Base-by-base conservation (phyloP, 768 basidiomycete species). In the Obba rivulosa region DNA sequence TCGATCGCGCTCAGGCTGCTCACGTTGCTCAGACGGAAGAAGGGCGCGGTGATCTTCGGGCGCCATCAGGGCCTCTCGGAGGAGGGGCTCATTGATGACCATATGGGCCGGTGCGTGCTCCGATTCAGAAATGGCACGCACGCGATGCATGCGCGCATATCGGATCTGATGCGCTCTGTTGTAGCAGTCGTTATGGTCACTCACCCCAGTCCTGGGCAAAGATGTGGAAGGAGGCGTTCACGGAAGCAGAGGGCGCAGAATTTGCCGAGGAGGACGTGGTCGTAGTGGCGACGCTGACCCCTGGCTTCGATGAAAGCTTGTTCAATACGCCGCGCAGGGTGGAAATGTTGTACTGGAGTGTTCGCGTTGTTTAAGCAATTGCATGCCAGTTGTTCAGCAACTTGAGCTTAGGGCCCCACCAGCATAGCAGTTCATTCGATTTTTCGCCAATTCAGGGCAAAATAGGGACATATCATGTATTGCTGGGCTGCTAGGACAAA, bases 11-110 rank as follows among this genome's bases (percentile, higher is more conserved):
- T 62, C 14, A 59, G 67, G 7, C 51, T 70, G 9, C 56, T 50
- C 2, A 41, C 34, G 10, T 49, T 69, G 1, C 46, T 66, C 14
- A 58, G 61, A 20, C 45, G 57, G 14, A 21, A 37, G 7, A 46
- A 54, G 2, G 63, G 63, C 4, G 56, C 59, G 1, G 35, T 68
- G 31, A 46, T 68, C 20, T 70, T 70, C 47, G 68, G 67, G 3
- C 46, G 64, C 17, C 68, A 70, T 42, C 56, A 58, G 34, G 68
- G 60, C 4, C 31, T 53, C 11, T 48, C 43, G 17, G 42, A 58
- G 37, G 61, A 56, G 35, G 67, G 67, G 0, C 37, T 53, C 10
- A 61, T 64, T 17, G 55, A 65, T 31, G 65, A 69, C 34, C 28
- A 31, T 13, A 49, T 65, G 42, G 50, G 46, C 37, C 40, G 65